A percentile compares a stretch with the other conserved stretches of the same genome.
phyloP scores from a whole-genome alignment of 768 basidiomycete genomes.

The Suillus ampliporus region DNA sequence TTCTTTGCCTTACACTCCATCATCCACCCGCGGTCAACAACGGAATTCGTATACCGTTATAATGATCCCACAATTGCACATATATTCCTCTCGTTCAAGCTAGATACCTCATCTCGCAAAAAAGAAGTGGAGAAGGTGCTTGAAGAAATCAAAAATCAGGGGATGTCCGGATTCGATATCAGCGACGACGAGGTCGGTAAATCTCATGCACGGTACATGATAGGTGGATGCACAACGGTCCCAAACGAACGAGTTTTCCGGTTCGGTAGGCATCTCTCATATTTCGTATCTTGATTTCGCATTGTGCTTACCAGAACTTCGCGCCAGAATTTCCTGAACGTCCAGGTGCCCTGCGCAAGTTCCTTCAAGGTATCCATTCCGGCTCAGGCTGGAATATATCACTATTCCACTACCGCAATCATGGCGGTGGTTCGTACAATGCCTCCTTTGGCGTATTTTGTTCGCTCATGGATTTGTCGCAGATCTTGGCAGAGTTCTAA shows the following conservation, averaged over 20 bases:
- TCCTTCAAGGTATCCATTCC: slow-evolving; percentile 79
- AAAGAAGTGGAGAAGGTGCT: slow-evolving; percentile 72
- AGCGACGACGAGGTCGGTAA: slow-evolving; percentile 97
- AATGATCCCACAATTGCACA: slow-evolving; percentile 76
- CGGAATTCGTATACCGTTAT: slow-evolving; percentile 96
- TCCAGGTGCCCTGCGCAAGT: slow-evolving; percentile 88
- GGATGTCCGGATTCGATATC: slow-evolving; percentile 88
- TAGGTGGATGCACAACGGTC: slow-evolving; percentile 83
- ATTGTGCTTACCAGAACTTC: slow-evolving; percentile 8
- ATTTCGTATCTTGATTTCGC: slow-evolving; percentile 8
- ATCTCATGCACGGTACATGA: slow-evolving; percentile 92
- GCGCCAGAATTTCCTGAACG: slow-evolving; percentile 91
- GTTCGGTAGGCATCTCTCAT: slow-evolving; percentile 70
- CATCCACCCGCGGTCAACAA: slow-evolving; percentile 90
- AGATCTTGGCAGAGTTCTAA: slow-evolving; percentile 94
- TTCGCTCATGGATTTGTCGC: slow-evolving; percentile 11
- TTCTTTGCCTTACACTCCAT: slow-evolving; percentile 86
- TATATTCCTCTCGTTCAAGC: slow-evolving; percentile 90
- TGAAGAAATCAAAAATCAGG: slow-evolving; percentile 59
- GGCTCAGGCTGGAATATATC: slow-evolving; percentile 88
- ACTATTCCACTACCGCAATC: slow-evolving; percentile 97
- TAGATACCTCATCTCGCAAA: slow-evolving; percentile 58
- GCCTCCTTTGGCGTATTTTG: slow-evolving; percentile 1
- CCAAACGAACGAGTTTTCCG: slow-evolving; percentile 88
- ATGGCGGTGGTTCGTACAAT: slow-evolving; percentile 81